phyloP scores from a whole-genome alignment of 352 stramenopile genomes.

The Blastocystis sp. region DNA sequence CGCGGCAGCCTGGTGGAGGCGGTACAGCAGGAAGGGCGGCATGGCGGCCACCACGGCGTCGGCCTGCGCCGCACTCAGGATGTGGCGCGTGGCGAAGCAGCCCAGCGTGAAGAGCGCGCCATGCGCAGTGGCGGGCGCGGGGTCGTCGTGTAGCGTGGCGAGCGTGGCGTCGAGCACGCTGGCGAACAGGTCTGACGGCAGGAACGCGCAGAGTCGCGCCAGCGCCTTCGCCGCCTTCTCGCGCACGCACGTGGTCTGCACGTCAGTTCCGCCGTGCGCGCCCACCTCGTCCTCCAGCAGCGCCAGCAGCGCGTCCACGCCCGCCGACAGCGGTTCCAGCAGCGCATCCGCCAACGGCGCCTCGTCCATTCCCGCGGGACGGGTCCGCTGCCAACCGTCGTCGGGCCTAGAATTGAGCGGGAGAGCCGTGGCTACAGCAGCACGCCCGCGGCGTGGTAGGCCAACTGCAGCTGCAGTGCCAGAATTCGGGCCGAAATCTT shows the following conservation, averaged over 20 bases:
- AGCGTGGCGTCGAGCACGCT: not conserved
- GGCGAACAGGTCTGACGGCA: not conserved
- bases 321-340: not conserved
- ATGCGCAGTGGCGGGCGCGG: not conserved
- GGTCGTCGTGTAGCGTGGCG: not conserved
- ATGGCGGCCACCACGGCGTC: not conserved
- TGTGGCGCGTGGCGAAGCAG: not conserved
- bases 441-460: not conserved
- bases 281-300: not conserved
- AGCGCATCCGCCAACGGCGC: not conserved
- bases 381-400: too few species aligned
- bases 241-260: not conserved
- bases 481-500: not conserved
- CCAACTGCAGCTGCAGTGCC: not conserved
- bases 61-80: not conserved
- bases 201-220: not conserved
- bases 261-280: not conserved
- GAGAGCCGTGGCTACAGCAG: not conserved
- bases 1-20: not conserved
- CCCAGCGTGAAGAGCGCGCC: not conserved
- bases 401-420: too few species aligned
- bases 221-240: not conserved
- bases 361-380: not conserved
- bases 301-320: not conserved
- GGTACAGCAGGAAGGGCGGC: not conserved